These are phyloP conservation scores for Aquilaria agallochum DNA, from an alignment of 441 rosid species.

Conservation along the genomic window DNA sequence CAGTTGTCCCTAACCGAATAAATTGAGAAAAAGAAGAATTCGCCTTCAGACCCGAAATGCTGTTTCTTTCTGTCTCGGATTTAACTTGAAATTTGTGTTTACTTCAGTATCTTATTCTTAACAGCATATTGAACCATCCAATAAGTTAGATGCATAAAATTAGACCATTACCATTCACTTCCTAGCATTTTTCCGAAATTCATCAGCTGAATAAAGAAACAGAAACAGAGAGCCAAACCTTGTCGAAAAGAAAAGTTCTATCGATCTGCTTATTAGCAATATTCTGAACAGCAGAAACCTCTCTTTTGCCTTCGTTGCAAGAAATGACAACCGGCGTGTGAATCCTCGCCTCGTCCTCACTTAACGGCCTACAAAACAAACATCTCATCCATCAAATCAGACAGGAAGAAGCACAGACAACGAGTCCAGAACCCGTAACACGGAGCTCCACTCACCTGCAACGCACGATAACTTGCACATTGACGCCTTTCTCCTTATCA, in stretches of 20 bases:
- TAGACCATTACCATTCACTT: background rate
- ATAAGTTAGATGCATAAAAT: background rate
- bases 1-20: too few relatives aligned
- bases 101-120: too few relatives aligned
- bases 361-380: conserved; percentile 61
- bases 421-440: background rate
- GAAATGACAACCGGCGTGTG: conserved; percentile 83
- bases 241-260: conserved; percentile 88
- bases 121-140: background rate
- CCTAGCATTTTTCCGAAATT: conserved; percentile 7
- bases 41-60: too few relatives aligned
- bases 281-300: conserved; percentile 77
- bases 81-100: too few relatives aligned
- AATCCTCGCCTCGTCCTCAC: conserved; percentile 71
- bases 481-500: conserved; percentile 94
- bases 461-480: conserved; percentile 93
- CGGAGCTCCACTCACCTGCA: conserved; percentile 58
- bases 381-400: background rate
- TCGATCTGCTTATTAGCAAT: conserved; percentile 98
- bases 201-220: background rate
- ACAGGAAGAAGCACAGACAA: background rate
- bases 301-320: conserved; percentile 82
- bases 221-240: conserved; percentile 35
- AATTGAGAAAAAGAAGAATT: too few relatives aligned
- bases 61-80: too few relatives aligned